Evolutionary conservation across 495 filamentous ascomycete genomes (phyloP).

Genomic region (Chaetomium cochliodes): DNA sequence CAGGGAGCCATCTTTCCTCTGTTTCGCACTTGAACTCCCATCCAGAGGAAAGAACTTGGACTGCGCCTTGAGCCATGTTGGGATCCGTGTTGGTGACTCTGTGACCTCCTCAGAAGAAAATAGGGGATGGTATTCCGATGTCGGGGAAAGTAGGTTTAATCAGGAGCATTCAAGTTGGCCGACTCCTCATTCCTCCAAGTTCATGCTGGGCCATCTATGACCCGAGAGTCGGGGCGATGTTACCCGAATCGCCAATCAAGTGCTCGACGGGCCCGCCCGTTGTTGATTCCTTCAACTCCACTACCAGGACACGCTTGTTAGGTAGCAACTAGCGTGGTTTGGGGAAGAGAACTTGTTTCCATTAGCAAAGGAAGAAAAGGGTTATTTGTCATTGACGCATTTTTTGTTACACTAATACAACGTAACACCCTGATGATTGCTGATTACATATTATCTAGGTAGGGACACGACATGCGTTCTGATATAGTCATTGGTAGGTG

Average conservation of each 20-base stretch:
- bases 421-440: too few species aligned
- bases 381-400: too few species aligned
- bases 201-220: background rate
- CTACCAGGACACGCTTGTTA: background rate
- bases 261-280: background rate
- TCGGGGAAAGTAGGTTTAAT: background rate
- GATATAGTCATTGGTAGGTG: too few species aligned
- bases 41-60: conserved; percentile 12
- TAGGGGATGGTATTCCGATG: background rate
- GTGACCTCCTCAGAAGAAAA: background rate
- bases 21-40: conserved; percentile 27
- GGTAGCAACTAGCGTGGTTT: too few species aligned
- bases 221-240: background rate
- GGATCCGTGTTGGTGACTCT: background rate
- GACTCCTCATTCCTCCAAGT: background rate
- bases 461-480: too few species aligned
- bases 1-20: conserved; percentile 26
- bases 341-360: too few species aligned
- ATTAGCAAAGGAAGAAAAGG: too few species aligned
- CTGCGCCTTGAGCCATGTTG: background rate
- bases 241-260: background rate
- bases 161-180: background rate
- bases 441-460: too few species aligned
- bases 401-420: too few species aligned
- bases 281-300: background rate